Conservation (phyloP, 2,329 filamentous ascomycete genomes). For the Fusarium nodosum region DNA sequence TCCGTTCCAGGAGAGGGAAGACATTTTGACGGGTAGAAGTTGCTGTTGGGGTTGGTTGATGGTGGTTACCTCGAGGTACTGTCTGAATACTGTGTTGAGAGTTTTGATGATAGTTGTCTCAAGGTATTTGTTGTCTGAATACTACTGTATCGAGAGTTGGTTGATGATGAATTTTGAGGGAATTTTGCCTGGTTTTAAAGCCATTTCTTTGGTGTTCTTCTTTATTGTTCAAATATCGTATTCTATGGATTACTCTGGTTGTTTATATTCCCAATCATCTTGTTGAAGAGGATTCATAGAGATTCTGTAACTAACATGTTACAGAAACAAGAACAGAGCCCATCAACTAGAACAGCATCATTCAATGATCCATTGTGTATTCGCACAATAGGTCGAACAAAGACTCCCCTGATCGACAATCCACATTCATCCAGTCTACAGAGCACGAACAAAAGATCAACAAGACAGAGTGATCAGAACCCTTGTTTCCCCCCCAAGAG, state of each 20-base stretch:
- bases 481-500: background rate
- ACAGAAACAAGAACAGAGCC: background rate
- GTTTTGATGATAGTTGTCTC: background rate
- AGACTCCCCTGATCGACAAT: background rate
- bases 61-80: background rate
- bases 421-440: background rate
- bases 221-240: background rate
- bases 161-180: background rate
- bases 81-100: background rate
- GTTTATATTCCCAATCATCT: background rate
- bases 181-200: background rate
- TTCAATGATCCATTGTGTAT: background rate
- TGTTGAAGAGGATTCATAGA: background rate
- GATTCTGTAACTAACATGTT: background rate
- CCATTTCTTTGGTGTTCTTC: background rate
- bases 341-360: background rate
- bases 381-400: slow-evolving; percentile 4
- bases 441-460: background rate
- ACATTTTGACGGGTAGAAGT: background rate
- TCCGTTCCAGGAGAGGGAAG: slow-evolving; percentile 1
- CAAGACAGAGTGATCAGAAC: background rate
- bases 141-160: background rate
- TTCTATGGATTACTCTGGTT: background rate
- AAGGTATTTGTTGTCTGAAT: background rate
- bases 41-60: background rate